phyloP scores from a whole-genome alignment of 2,329 filamentous ascomycete species.

The Nothophoma quercina region DNA sequence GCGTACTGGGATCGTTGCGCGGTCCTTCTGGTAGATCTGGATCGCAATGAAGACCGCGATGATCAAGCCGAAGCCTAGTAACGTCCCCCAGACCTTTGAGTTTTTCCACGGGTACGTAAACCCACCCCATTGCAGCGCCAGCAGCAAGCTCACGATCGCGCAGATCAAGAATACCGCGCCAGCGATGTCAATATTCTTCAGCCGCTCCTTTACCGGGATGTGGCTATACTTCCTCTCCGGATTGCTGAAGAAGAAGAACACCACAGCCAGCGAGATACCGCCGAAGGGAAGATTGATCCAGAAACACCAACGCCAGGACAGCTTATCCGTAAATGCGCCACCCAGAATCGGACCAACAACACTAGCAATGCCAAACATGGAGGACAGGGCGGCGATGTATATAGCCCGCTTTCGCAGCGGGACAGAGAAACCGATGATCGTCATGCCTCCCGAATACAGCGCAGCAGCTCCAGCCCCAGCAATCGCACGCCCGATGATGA shows the following conservation, averaged over 20 bases:
- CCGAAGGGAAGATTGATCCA: conserved; percentile 57
- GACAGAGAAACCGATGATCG: conserved; percentile 55
- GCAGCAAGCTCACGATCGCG: conserved; percentile 42
- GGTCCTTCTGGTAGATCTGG: conserved; percentile 39
- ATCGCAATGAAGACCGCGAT: conserved; percentile 54
- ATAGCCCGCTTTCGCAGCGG: conserved; percentile 54
- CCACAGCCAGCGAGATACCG: conserved; percentile 44
- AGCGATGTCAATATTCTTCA: conserved; percentile 50
- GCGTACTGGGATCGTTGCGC: conserved; percentile 40
- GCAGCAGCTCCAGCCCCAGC: conserved; percentile 63
- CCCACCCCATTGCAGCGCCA: conserved; percentile 50
- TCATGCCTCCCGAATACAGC: conserved; percentile 61
- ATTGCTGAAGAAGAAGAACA: conserved; percentile 44
- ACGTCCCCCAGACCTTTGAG: conserved; percentile 58
- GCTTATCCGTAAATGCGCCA: conserved; percentile 51
- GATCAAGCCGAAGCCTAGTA: conserved; percentile 58
- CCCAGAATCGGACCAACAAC: conserved; percentile 54
- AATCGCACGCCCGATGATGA: conserved; percentile 64
- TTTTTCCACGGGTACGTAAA: conserved; percentile 58
- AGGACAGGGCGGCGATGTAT: conserved; percentile 47
- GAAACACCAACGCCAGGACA: conserved; percentile 52
- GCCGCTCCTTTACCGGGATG: conserved; percentile 39
- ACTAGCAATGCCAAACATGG: conserved; percentile 51
- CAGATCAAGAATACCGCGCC: conserved; percentile 45
- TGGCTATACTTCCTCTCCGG: conserved; percentile 36